Evolutionary conservation across 768 basidiomycete genomes (phyloP).

Genomic region (Heimioporus sp.): DNA sequence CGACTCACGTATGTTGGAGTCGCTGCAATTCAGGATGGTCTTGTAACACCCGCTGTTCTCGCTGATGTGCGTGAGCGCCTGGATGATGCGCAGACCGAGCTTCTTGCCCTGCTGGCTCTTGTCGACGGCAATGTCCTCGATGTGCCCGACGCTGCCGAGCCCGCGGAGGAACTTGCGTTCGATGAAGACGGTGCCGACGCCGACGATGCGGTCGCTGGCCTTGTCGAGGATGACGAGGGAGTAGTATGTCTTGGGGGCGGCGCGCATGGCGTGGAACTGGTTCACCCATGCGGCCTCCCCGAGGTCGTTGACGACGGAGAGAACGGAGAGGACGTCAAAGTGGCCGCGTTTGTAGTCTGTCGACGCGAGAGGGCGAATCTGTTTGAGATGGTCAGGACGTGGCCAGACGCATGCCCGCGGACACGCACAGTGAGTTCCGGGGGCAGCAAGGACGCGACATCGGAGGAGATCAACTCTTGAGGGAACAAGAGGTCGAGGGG

Average conservation of each 20-base stretch:
- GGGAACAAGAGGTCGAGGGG: slow-evolving; percentile 79
- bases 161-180: slow-evolving; percentile 94
- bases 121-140: slow-evolving; percentile 97
- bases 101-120: slow-evolving; percentile 88
- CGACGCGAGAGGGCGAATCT: slow-evolving; percentile 90
- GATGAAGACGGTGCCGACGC: slow-evolving; percentile 77
- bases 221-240: slow-evolving; percentile 81
- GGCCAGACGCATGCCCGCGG: not conserved
- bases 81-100: slow-evolving; percentile 83
- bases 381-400: not conserved
- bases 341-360: slow-evolving; percentile 84
- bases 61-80: slow-evolving; percentile 81
- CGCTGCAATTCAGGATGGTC: slow-evolving; percentile 94
- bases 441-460: slow-evolving; percentile 59
- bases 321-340: slow-evolving; percentile 72
- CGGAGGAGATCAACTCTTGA: slow-evolving; percentile 62
- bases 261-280: slow-evolving; percentile 63
- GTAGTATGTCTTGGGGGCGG: slow-evolving; percentile 69
- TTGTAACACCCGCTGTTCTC: slow-evolving; percentile 87
- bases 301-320: slow-evolving; percentile 68
- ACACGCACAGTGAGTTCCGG: slow-evolving; percentile 35
- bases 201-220: slow-evolving; percentile 75
- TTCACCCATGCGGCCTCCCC: slow-evolving; percentile 65
- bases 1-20: slow-evolving; percentile 84
- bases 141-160: slow-evolving; percentile 88